Evolutionary conservation across 495 filamentous ascomycete species (phyloP).

Genomic region (Trichocladium uniseriatum): DNA sequence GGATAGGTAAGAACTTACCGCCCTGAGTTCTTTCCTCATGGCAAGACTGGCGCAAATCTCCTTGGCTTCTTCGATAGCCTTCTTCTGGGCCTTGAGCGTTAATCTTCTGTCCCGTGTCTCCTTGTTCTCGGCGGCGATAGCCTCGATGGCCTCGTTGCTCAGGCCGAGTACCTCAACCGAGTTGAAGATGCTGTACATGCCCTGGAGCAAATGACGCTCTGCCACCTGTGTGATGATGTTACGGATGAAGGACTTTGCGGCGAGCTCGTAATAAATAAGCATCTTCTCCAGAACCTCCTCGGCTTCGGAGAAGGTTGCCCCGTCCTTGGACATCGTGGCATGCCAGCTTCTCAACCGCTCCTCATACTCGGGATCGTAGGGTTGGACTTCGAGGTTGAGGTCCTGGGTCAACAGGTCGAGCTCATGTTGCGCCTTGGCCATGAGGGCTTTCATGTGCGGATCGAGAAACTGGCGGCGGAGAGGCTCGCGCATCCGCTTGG

Average conservation of each 20-base stretch:
- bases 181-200: constrained; percentile 34
- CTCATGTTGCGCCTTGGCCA: constrained; percentile 31
- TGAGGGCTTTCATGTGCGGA: constrained; percentile 27
- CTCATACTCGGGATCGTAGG: constrained; percentile 34
- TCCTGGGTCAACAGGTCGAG: constrained; percentile 29
- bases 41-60: constrained; percentile 32
- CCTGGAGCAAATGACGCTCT: constrained; percentile 31
- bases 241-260: constrained; percentile 29
- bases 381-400: constrained; percentile 33
- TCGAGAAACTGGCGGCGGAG: constrained; percentile 31
- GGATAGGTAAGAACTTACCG: constrained; percentile 4
- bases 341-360: constrained; percentile 30
- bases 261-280: constrained; percentile 36
- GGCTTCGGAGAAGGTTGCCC: constrained; percentile 25
- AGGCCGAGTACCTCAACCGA: constrained; percentile 27
- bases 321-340: constrained; percentile 15
- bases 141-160: constrained; percentile 24
- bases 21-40: constrained; percentile 32
- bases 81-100: constrained; percentile 26
- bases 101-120: constrained; percentile 28
- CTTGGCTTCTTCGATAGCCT: constrained; percentile 33
- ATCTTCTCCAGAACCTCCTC: constrained; percentile 38
- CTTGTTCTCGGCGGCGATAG: constrained; percentile 32
- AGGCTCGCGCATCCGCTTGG: constrained; percentile 31
- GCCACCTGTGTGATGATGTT: constrained; percentile 34